Percentiles rank a stretch among this genome's conserved stretches.
Conservation (phyloP, 2,329 filamentous ascomycete genomes). For the Neonectria magnoliae region DNA sequence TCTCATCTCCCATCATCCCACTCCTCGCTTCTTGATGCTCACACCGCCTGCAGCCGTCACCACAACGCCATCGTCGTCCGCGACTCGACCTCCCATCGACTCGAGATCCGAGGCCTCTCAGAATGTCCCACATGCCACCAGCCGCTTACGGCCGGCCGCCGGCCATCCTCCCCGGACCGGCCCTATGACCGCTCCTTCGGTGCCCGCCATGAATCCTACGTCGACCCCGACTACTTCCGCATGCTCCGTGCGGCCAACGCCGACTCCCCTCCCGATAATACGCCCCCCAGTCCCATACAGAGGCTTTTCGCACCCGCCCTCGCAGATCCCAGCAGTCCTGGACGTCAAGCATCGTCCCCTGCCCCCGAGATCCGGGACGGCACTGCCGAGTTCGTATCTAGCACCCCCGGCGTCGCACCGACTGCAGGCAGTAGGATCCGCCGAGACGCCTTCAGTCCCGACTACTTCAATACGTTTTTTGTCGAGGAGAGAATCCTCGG, state of each 20-base stretch:
- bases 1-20: slow-evolving; percentile 14
- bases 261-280: slow-evolving; percentile 57
- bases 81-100: slow-evolving; percentile 83
- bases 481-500: slow-evolving; percentile 88
- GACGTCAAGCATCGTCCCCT: slow-evolving; percentile 27
- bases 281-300: slow-evolving; percentile 64
- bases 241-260: slow-evolving; percentile 75
- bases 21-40: slow-evolving; percentile 17
- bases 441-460: slow-evolving; percentile 85
- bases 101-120: slow-evolving; percentile 80
- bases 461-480: slow-evolving; percentile 95
- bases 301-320: slow-evolving; percentile 61
- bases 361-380: slow-evolving; percentile 41
- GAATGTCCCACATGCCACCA: slow-evolving; percentile 94
- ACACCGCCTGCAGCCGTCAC: slow-evolving; percentile 74
- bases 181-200: slow-evolving; percentile 57
- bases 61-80: slow-evolving; percentile 92
- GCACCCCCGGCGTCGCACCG: slow-evolving; percentile 59
- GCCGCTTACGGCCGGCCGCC: slow-evolving; percentile 61
- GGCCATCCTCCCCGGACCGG: slow-evolving; percentile 58
- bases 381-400: slow-evolving; percentile 62
- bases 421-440: slow-evolving; percentile 76
- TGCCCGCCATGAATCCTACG: slow-evolving; percentile 70
- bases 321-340: slow-evolving; percentile 25
- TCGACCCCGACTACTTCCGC: slow-evolving; percentile 93